These are phyloP conservation scores for Neocucurbitaria cava DNA, from an alignment of 2,329 filamentous ascomycete species.

Conservation along the genomic window DNA sequence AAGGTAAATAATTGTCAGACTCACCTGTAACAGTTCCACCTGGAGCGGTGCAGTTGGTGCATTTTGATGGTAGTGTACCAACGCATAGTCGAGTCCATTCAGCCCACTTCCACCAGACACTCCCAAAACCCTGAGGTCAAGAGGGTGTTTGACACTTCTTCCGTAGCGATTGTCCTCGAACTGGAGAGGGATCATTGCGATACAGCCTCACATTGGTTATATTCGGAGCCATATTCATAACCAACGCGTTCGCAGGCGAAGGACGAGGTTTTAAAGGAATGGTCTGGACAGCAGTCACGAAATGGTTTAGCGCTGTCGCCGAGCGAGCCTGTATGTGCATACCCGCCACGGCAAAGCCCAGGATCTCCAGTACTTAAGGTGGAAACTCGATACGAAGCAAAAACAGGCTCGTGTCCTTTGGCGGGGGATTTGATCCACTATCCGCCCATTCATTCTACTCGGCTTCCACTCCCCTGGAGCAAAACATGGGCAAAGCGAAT, in stretches of 20 bases:
- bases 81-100: conserved; percentile 65
- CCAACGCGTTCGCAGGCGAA: not conserved
- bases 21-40: conserved; percentile 58
- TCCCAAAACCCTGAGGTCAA: conserved; percentile 63
- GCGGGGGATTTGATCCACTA: too few relatives aligned
- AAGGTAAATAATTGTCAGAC: not conserved
- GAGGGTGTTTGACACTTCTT: conserved; percentile 10
- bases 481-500: too few relatives aligned
- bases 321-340: not conserved
- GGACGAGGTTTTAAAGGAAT: not conserved
- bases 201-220: conserved; percentile 7
- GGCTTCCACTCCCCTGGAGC: too few relatives aligned
- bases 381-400: conserved; percentile 15
- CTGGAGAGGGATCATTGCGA: conserved; percentile 6
- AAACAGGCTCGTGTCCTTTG: too few relatives aligned
- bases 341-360: not conserved
- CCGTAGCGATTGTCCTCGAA: not conserved
- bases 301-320: not conserved
- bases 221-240: not conserved
- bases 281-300: too few relatives aligned
- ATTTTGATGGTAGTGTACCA: conserved; percentile 64
- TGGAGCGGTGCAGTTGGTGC: conserved; percentile 61
- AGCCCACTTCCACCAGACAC: conserved; percentile 63
- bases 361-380: not conserved
- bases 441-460: too few relatives aligned